Percentiles rank a stretch among this genome's conserved stretches.
phyloP scores from a whole-genome alignment of 768 basidiomycete genomes.

The Dendrothele bispora region DNA sequence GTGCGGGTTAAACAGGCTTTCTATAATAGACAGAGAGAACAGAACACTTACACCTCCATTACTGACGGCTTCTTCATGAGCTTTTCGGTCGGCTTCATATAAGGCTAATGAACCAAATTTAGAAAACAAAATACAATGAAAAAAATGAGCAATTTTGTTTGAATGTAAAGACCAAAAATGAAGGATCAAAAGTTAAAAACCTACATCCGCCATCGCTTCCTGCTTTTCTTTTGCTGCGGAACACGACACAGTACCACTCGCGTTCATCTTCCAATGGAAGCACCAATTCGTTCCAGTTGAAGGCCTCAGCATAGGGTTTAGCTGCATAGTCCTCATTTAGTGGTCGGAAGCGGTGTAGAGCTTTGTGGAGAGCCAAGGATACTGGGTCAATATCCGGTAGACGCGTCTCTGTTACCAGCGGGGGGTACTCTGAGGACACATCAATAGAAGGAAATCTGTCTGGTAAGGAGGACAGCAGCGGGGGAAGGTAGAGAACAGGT shows the following conservation, averaged over 20 bases:
- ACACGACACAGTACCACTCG: conserved; percentile 93
- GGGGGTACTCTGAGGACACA: conserved; percentile 33
- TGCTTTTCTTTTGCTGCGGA: conserved; percentile 73
- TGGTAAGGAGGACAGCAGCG: conserved; percentile 78
- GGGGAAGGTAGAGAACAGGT: conserved; percentile 80
- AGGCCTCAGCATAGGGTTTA: conserved; percentile 68
- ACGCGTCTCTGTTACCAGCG: conserved; percentile 66
- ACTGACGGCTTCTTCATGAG: conserved; percentile 90
- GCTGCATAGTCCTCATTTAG: conserved; percentile 58
- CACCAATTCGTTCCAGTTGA: conserved; percentile 81
- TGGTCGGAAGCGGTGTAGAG: conserved; percentile 76
- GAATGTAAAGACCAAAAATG: too few relatives aligned
- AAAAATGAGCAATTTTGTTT: conserved; percentile 28
- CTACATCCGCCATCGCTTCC: conserved; percentile 70
- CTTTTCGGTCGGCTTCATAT: conserved; percentile 82
- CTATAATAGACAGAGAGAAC: background rate
- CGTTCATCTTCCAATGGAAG: conserved; percentile 72
- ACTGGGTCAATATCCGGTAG: conserved; percentile 85
- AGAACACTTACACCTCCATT: conserved; percentile 76
- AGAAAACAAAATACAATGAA: background rate
- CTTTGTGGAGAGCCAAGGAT: conserved; percentile 83
- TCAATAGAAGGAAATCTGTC: conserved; percentile 30
- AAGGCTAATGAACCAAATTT: conserved; percentile 49
- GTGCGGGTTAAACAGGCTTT: conserved; percentile 12
- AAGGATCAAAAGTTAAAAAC: too few relatives aligned